Evolutionary conservation across 139 green algal species (phyloP), one percentile per base, ranked within the genome.

Genomic region (Klebsormidium nitens): DNA sequence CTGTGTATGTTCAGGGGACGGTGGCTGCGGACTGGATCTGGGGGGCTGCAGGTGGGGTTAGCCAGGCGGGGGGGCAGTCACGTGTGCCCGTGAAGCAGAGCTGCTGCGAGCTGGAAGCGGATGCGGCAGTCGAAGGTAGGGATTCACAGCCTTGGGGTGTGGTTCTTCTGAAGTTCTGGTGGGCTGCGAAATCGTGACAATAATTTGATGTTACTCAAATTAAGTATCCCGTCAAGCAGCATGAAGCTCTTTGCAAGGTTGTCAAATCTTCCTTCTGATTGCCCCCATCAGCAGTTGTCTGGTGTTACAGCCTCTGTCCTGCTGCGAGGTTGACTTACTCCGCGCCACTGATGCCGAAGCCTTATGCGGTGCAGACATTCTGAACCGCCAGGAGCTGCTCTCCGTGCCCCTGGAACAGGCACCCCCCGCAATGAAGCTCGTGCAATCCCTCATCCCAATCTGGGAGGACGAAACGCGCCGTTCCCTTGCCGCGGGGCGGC

Each of bases 381-480:
- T 92, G 31, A 97, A 97, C 83, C 49, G 79, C 6, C 39, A 59
- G 2, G 75, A 91, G 71, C 77, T 91, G 23, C 56, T 38, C 5
- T 23, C 39, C 23, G 63, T 82, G 29, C 75, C 79, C 0, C 79
- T 95, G 28, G 74, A 86, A 29, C 42, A 81, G 2, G 90, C 88
- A 5, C 59, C 29, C 1, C 61, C 66, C 1, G 80, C 87, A 3
- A 36, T 83, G 42, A 79, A 83, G 31, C 82, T 97, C 65, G 83
- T 97, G 31, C 79, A 89, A 35, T 89, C 78, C 26, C 82, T 97
- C 74, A 63, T 86, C 2, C 87, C 88, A 26, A 95, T 97, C 83
- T 97, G 91, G 91, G 82, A 87, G 26, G 88, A n/a, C n/a, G n/a
- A n/a, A n/a, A n/a, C n/a, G n/a, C n/a, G n/a, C n/a, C n/a, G n/a